phyloP scores from a whole-genome alignment of 805 yeast species.

The Debaryomyces prosopidis region DNA sequence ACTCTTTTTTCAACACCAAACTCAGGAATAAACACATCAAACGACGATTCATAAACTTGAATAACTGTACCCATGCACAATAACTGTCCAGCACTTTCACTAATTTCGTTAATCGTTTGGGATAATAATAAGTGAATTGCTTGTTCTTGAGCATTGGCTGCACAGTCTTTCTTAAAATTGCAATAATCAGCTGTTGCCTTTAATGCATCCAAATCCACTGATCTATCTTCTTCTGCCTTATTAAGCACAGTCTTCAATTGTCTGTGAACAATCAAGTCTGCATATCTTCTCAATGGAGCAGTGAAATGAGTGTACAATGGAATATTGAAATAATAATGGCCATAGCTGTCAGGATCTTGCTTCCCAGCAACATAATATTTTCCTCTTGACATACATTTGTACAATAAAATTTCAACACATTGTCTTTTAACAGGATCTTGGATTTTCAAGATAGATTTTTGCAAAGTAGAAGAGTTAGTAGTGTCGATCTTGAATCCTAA shows the following conservation, averaged over 20 bases:
- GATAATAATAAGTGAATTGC: slow-evolving; percentile 84
- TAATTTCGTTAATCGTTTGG: slow-evolving; percentile 77
- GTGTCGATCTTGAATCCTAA: slow-evolving; percentile 74
- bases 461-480: slow-evolving; percentile 66
- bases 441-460: slow-evolving; percentile 66
- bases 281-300: slow-evolving; percentile 89
- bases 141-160: slow-evolving; percentile 90
- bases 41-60: slow-evolving; percentile 94
- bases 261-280: slow-evolving; percentile 89
- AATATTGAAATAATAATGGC: slow-evolving; percentile 77
- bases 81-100: slow-evolving; percentile 73
- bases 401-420: slow-evolving; percentile 76
- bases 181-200: slow-evolving; percentile 89
- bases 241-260: slow-evolving; percentile 73
- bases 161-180: slow-evolving; percentile 93
- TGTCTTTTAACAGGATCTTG: slow-evolving; percentile 62
- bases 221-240: slow-evolving; percentile 33
- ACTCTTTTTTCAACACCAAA: slow-evolving; percentile 94
- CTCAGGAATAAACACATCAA: slow-evolving; percentile 89
- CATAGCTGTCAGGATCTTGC: slow-evolving; percentile 73
- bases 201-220: slow-evolving; percentile 64
- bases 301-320: slow-evolving; percentile 92
- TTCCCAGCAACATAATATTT: slow-evolving; percentile 88
- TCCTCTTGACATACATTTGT: slow-evolving; percentile 81
- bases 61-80: slow-evolving; percentile 83